Conservation (phyloP, 2,329 filamentous ascomycete species). For the Scopulariopsis brevicaulis region DNA sequence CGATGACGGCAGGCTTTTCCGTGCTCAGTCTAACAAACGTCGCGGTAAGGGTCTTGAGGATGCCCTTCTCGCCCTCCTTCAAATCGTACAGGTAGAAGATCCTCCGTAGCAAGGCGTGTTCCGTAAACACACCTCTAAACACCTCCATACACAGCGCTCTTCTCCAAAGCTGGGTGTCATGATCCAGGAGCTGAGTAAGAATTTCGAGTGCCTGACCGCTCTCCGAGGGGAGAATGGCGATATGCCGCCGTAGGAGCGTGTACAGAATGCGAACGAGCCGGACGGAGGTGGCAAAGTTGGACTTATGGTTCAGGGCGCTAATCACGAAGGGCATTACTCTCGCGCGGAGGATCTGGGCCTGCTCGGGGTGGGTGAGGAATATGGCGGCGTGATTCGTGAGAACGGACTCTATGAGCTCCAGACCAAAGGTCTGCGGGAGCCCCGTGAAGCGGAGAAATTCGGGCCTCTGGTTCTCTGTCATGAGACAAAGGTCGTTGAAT, state of each 20-base stretch:
- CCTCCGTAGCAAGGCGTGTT: conserved; percentile 64
- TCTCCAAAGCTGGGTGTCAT: conserved; percentile 78
- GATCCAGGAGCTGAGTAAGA: conserved; percentile 77
- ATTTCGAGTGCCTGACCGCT: conserved; percentile 74
- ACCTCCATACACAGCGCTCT: conserved; percentile 84
- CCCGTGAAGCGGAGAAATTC: conserved; percentile 71
- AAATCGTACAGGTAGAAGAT: conserved; percentile 76
- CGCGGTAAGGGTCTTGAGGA: conserved; percentile 73
- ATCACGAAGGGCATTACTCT: conserved; percentile 77
- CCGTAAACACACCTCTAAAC: conserved; percentile 73
- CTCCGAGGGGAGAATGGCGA: conserved; percentile 63
- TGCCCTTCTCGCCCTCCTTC: conserved; percentile 56
- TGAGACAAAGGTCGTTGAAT: conserved; percentile 79
- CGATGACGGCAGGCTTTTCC: conserved; percentile 82
- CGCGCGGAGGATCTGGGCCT: conserved; percentile 64
- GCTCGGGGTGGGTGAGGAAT: conserved; percentile 68
- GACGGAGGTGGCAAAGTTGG: conserved; percentile 72
- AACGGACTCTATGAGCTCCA: conserved; percentile 88
- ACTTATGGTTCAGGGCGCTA: conserved; percentile 63
- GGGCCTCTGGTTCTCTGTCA: conserved; percentile 75
- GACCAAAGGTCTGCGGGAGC: conserved; percentile 69
- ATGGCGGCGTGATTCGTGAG: conserved; percentile 75
- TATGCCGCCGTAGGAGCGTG: conserved; percentile 67
- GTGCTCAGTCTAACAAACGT: conserved; percentile 87
- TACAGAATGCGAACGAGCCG: conserved; percentile 75